Evolutionary conservation across 768 basidiomycete species (phyloP), one percentile per base, ranked within the genome.

Genomic region (Podaxis sp.): DNA sequence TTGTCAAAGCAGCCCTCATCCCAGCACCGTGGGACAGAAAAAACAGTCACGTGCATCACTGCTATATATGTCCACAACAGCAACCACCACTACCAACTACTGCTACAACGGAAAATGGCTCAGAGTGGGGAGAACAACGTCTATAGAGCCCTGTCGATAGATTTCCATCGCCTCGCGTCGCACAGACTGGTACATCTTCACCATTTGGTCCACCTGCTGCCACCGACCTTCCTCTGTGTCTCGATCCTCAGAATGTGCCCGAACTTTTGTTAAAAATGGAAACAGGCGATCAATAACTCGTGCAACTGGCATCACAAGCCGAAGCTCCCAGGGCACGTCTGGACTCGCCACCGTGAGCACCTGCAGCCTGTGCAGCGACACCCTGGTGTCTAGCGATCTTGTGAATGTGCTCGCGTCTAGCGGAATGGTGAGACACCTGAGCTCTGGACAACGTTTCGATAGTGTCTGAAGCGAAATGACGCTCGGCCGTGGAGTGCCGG

Each of bases 181-280:
- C 18, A 73, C 70, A 7, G 66, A 62, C 61, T 72, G 71, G 54
- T 67, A 72, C 67, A 69, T 70, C 55, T 65, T 64, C 4, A 73
- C 67, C 61, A 71, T 67, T 11, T 72, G 68, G 36, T 69, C 62
- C 32, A 72, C 65, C 57, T 70, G 69, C 62, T 50, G 21, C 72
- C 71, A 73, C 46, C 69, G 61, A 6, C 68, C 70, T 7, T 42
- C 64, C 48, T 69, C 68, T 14, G 38, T 9, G 5, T 65, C 63
- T 3, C 63, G 32, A 32, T 32, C 32, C 32, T 32, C 65, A 16
- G 63, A 63, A 38, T 64, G 65, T 32, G 64, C 61, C 11, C 53
- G 21, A 21, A 72, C 64, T 21, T 42, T 61, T 37, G 55, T 60
- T 50, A 72, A 28, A 9, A 59, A 61, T 0, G 70, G 72, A 57